Base-by-base conservation (phyloP, 2,329 filamentous ascomycete species). In the Beauveria caledonica region DNA sequence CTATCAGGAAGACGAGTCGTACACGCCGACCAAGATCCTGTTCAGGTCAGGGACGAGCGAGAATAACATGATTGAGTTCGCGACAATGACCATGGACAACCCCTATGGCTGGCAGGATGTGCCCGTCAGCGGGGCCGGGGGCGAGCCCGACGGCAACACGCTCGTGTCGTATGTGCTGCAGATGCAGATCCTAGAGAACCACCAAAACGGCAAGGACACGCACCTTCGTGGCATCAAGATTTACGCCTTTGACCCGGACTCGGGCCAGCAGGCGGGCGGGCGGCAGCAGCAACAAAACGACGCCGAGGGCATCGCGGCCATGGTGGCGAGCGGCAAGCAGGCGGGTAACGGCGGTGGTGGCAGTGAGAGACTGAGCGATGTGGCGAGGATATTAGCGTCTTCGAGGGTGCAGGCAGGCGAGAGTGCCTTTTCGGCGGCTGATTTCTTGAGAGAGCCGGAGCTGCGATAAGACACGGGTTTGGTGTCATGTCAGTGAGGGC, bases 161-260 rank as follows among this genome's bases (percentile, higher is more conserved):
- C 82, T 97, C 19, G 86, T 92, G 62, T 92, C 90, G 17, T 96
- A 93, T 76, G 85, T 97, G 33, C 81, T 99, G 29, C 92, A 97
- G 73, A 86, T 97, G 69, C 86, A 89, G 66, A 87, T 99, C 53
- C 83, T 93, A 56, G 94, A 97, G 76, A 99, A 99, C 70, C 94
- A 99, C 72, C 94, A 99, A 75, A 99, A 99, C 72, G 94, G 94
- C 64, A 99, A 99, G 73, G 94, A 99, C 72, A 99, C 94, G n/a
- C 94, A 99, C 78, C 82, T 99, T 25, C 83, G 94, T 17, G 93
- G 92, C 2, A 83, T 99, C 72, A 95, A 96, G 76, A 88, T 97
- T 10, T 99, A 85, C 65, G 83, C 83, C 1, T 75, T 83, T 19
- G 80, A 83, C 63, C 75, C 77, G 29, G 81, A 83, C 62, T 69